Evolutionary conservation across 495 filamentous ascomycete genomes (phyloP), one percentile per base, ranked within the genome.

Genomic region (Staphylotrichum tortipilum): DNA sequence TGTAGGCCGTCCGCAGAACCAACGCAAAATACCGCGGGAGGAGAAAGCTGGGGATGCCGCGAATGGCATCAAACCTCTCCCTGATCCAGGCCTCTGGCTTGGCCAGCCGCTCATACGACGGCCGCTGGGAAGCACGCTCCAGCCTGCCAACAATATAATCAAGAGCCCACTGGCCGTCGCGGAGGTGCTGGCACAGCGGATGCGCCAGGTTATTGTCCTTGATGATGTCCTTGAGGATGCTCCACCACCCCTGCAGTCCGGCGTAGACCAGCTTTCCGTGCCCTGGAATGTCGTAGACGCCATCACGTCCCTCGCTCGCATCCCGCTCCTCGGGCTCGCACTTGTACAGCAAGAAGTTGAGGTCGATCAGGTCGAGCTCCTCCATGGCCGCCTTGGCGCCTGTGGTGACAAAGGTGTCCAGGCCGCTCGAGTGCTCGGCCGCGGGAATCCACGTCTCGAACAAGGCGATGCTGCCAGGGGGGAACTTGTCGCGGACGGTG

Each of bases 171-270:
- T 88, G 81, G 2, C 94, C 94, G 39, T 94, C 77, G 14, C 94
- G 82, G 15, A 99, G 76, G 64, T 99, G 86, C 55, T 95, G 81
- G 62, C 91, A 96, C 3, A 99, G 71, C 7, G 94, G 86, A 61
- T 97, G 94, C 7, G 85, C 92, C 8, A 99, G 78, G 63, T 99
- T 76, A 60, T 99, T 99, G 50, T 92, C 81, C 33, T 73, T 77
- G 67, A 96, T 87, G 53, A 97, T 81, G 50, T 85, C 74, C 55
- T 86, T 84, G 34, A 99, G 73, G 7, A 94, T 73, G 63, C 89
- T 96, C 92, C 90, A 96, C 92, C 92, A 99, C 12, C 94, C 94
- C 64, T 99, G 94, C 23, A 99, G 77, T 38, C 94, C 94, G 49
- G 94, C 90, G 66, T 99, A 99, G 15, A 96, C 87, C 35, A 95